These are phyloP conservation scores for Podaxis sp. DNA, from an alignment of 768 basidiomycete genomes.

Conservation along the genomic window DNA sequence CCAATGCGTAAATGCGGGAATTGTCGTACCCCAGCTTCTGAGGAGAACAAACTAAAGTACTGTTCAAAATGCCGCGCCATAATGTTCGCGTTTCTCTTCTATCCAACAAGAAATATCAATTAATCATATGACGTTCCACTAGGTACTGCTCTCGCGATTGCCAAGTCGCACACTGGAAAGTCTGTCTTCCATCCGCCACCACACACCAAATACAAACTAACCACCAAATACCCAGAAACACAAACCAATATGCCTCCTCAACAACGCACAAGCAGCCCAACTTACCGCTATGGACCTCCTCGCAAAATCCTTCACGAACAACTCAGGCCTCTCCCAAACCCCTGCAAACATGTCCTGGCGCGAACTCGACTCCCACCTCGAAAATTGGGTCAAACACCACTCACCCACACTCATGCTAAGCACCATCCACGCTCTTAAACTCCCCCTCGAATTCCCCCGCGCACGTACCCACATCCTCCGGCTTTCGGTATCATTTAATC, in stretches of 20 bases:
- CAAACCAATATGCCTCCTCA: constrained; percentile 16
- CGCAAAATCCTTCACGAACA: background rate
- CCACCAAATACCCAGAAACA: constrained; percentile 10
- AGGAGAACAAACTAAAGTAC: background rate
- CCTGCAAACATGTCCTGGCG: constrained; percentile 18
- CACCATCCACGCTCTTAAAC: constrained; percentile 28
- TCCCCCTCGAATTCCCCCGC: constrained; percentile 25
- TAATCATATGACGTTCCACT: background rate
- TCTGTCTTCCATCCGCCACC: background rate
- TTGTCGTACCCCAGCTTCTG: background rate
- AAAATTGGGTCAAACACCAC: constrained; percentile 33
- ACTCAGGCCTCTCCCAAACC: constrained; percentile 20
- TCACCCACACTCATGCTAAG: constrained; percentile 27
- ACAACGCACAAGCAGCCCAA: constrained; percentile 11
- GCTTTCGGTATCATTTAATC: constrained; percentile 10
- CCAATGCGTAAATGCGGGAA: background rate
- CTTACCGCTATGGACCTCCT: constrained; percentile 10
- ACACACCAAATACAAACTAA: background rate
- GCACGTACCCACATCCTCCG: constrained; percentile 18
- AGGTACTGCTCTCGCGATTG: constrained; percentile 22
- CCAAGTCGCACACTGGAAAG: constrained; percentile 20
- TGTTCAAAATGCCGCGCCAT: background rate
- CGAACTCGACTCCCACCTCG: constrained; percentile 30
- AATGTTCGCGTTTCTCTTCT: background rate
- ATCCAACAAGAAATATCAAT: background rate